Percentiles rank a stretch among this genome's conserved stretches.
Evolutionary conservation across 441 rosid genomes (phyloP).

Genomic region (Pelargonium cotyledonis): DNA sequence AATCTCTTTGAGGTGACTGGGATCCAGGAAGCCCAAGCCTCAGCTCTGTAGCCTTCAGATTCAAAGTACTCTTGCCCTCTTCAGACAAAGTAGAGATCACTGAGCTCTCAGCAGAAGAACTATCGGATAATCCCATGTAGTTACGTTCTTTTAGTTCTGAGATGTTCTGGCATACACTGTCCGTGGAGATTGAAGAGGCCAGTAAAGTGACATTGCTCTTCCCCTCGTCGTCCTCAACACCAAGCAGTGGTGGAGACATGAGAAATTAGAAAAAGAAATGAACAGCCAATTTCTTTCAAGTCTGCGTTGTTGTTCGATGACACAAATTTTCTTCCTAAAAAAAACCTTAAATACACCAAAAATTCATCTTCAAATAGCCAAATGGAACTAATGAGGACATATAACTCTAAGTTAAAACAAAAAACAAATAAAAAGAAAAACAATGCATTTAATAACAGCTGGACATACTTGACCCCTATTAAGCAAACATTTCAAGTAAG

Average conservation of each 20-base stretch:
- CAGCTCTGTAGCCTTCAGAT: conserved; percentile 43
- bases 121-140: conserved; percentile 47
- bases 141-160: conserved; percentile 43
- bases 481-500: conserved; percentile 18
- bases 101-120: conserved; percentile 46
- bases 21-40: conserved; percentile 53
- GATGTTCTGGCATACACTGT: conserved; percentile 38
- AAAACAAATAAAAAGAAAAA: conserved; percentile 2
- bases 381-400: neutral
- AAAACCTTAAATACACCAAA: conserved; percentile 1
- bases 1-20: conserved; percentile 32
- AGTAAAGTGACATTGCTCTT: conserved; percentile 29
- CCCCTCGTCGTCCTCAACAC: conserved; percentile 42
- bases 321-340: neutral
- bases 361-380: neutral
- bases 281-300: conserved; percentile 12
- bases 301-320: conserved; percentile 23
- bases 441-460: conserved; percentile 18
- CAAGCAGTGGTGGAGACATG: conserved; percentile 50
- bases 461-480: conserved; percentile 11
- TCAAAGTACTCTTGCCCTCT: conserved; percentile 33
- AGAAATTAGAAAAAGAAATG: conserved; percentile 21
- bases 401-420: neutral
- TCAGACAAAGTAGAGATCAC: conserved; percentile 18
- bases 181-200: conserved; percentile 30